Percentiles rank a stretch among this genome's conserved stretches.
These are phyloP conservation scores for Vitis hybrid DNA, from an alignment of 177 flowering plant species.

Conservation along the genomic window DNA sequence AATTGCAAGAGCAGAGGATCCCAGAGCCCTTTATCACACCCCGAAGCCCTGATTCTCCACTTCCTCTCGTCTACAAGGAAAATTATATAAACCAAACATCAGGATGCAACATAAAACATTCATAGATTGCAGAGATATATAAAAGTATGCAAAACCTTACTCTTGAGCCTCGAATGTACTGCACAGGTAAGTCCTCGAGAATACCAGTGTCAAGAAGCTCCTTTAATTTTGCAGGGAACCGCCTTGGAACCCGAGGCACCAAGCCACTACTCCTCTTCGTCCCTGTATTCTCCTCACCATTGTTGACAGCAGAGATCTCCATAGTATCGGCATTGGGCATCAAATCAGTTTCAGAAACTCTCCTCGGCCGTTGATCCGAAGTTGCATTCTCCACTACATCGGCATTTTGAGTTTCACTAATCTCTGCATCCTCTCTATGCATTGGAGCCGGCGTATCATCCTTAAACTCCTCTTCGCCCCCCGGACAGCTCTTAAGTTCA, in stretches of 20 bases:
- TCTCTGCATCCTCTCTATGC: not conserved
- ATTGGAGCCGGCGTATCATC: not conserved
- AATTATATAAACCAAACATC: not conserved
- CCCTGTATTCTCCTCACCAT: constrained; percentile 1
- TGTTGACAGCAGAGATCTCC: constrained; percentile 1
- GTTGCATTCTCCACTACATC: constrained; percentile 9
- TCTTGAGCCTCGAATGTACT: constrained; percentile 43
- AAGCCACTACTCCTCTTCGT: too few relatives aligned
- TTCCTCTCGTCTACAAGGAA: constrained; percentile 25
- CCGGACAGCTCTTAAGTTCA: not conserved
- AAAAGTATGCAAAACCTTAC: constrained; percentile 18
- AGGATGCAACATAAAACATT: not conserved
- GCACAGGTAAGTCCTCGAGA: constrained; percentile 49
- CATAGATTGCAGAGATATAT: not conserved
- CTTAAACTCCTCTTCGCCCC: constrained; percentile 1
- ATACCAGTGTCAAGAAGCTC: constrained; percentile 55
- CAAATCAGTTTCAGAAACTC: constrained; percentile 32
- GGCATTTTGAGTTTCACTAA: not conserved
- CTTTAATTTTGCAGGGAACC: constrained; percentile 38
- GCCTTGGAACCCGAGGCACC: constrained; percentile 11
- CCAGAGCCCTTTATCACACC: constrained; percentile 51
- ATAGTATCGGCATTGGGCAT: constrained; percentile 12
- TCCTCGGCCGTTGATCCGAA: constrained; percentile 19
- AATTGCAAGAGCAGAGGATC: constrained; percentile 44
- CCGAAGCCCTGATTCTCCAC: constrained; percentile 26